These are phyloP conservation scores for Alternaria novae-zelandiae DNA, from an alignment of 2,329 filamentous ascomycete genomes.

Conservation along the genomic window DNA sequence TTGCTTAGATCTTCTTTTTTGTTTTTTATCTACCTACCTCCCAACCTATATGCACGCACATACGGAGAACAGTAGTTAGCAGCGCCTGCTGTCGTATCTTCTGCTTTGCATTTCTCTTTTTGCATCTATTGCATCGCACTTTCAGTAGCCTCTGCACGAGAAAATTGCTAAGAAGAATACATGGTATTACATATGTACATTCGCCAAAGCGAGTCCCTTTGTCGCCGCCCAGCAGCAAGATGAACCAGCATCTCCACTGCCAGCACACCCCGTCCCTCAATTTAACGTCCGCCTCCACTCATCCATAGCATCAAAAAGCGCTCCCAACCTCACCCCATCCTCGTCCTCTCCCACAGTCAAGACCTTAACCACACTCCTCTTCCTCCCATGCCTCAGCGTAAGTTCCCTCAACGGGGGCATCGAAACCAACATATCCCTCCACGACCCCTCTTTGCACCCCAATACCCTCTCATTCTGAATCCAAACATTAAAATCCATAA, in stretches of 20 bases:
- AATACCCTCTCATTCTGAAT: not conserved
- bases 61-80: not conserved
- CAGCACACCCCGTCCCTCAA: not conserved
- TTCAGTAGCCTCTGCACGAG: not conserved
- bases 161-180: not conserved
- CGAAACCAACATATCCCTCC: conserved; percentile 16
- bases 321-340: conserved; percentile 13
- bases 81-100: not conserved
- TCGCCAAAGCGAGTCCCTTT: not conserved
- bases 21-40: no score
- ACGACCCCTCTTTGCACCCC: not conserved
- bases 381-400: conserved; percentile 7
- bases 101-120: not conserved
- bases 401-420: conserved; percentile 18
- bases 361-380: conserved; percentile 6
- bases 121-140: not conserved
- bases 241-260: not conserved
- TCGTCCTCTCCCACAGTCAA: not conserved
- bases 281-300: conserved; percentile 11
- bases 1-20: not conserved
- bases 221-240: not conserved
- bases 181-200: not conserved
- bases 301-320: conserved; percentile 13
- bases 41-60: no score
- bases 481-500: conserved; percentile 12